Conservation (phyloP, 169 alveolate species). For the Plasmodium fragile region DNA sequence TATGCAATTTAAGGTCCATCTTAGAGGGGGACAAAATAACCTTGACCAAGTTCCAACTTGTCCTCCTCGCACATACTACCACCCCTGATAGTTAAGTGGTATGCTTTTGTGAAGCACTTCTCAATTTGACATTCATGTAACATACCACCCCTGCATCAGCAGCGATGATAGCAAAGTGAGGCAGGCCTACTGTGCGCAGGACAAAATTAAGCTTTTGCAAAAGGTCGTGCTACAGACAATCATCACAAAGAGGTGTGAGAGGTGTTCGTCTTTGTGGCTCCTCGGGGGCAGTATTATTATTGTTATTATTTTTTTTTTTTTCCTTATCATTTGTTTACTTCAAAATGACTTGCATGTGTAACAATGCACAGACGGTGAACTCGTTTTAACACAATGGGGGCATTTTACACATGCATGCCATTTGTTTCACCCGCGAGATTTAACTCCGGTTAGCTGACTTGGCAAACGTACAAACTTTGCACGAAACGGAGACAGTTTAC, state of each 20-base stretch:
- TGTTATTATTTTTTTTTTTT: neutral
- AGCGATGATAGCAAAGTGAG: neutral
- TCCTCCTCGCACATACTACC: neutral
- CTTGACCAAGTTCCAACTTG: neutral
- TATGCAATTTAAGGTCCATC: neutral
- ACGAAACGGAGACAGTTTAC: neutral
- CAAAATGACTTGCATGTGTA: neutral
- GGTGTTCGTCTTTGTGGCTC: neutral
- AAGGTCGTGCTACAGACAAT: neutral
- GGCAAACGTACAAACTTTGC: neutral
- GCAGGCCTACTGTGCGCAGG: neutral
- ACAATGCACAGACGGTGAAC: neutral
- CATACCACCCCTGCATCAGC: neutral
- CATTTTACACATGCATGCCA: neutral
- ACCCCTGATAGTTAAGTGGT: neutral
- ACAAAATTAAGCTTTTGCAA: neutral
- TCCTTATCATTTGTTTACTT: neutral
- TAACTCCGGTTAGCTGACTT: neutral
- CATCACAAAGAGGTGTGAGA: neutral
- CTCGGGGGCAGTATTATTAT: neutral
- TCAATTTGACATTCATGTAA: neutral
- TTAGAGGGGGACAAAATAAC: neutral
- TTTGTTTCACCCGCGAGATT: neutral
- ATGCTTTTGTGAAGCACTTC: neutral
- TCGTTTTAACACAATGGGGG: neutral